Conservation (phyloP, 768 basidiomycete genomes). For the Mycena rebaudengoi region DNA sequence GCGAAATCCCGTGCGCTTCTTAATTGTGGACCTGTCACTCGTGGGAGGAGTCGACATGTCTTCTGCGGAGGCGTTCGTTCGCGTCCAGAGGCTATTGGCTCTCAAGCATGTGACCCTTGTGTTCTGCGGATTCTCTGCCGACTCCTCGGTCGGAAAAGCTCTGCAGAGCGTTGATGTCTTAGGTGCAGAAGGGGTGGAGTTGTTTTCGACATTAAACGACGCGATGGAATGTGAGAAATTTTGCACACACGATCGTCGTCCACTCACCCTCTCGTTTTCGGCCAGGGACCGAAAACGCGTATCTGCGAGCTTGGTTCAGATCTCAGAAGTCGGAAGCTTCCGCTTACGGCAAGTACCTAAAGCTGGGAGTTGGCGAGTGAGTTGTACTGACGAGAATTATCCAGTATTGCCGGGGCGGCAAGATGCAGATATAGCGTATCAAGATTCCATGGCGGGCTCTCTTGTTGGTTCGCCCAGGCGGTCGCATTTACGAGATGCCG, state of each 20-base stretch:
- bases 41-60: conserved; percentile 95
- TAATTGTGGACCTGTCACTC: conserved; percentile 86
- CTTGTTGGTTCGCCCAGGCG: conserved; percentile 72
- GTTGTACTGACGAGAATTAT: neutral
- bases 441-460: conserved; percentile 48
- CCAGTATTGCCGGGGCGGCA: conserved; percentile 68
- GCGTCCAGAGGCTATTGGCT: conserved; percentile 83
- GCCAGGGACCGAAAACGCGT: conserved; percentile 92
- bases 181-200: conserved; percentile 78
- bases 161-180: conserved; percentile 83
- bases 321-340: conserved; percentile 66
- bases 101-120: conserved; percentile 85
- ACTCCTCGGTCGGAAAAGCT: conserved; percentile 75
- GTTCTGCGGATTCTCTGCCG: conserved; percentile 80
- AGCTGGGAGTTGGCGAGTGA: neutral
- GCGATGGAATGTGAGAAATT: conserved; percentile 85
- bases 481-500: conserved; percentile 74
- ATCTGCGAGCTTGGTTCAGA: conserved; percentile 82
- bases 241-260: too few relatives aligned
- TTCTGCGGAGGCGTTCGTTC: conserved; percentile 93
- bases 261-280: conserved; percentile 12
- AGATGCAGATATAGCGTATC: conserved; percentile 57
- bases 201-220: conserved; percentile 85
- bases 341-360: conserved; percentile 55
- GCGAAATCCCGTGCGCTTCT: conserved; percentile 83